Conservation (phyloP, 306 rosid species). For the Begonia fuchsioides region DNA sequence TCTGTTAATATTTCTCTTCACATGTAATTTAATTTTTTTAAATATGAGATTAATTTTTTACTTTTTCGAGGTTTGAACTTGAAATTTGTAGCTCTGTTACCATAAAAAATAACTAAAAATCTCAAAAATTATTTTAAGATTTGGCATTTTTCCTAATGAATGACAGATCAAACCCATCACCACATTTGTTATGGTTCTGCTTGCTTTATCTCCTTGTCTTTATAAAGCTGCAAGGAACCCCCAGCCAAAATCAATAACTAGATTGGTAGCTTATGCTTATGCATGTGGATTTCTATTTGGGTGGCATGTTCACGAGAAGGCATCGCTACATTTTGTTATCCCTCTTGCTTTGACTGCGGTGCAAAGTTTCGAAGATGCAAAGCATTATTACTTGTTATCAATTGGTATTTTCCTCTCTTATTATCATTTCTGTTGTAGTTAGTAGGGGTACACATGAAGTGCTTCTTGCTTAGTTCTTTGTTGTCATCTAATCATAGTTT, state of each 20-base stretch:
- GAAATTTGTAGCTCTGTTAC: too few species aligned
- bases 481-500: too few species aligned
- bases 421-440: conserved; percentile 3
- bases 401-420: conserved; percentile 36
- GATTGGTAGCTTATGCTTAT: conserved; percentile 89
- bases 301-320: conserved; percentile 98
- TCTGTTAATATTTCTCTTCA: too few species aligned
- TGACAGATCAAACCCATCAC: conserved; percentile 62
- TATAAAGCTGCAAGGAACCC: conserved; percentile 74
- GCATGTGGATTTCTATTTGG: conserved; percentile 86
- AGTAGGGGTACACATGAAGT: too few species aligned
- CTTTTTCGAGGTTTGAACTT: too few species aligned
- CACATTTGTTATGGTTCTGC: conserved; percentile 60
- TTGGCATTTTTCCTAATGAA: conserved; percentile 7
- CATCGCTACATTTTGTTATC: conserved; percentile 86
- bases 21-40: too few species aligned
- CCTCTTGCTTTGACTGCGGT: conserved; percentile 61
- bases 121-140: too few species aligned
- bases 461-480: too few species aligned
- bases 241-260: conserved; percentile 47
- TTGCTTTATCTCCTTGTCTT: conserved; percentile 84
- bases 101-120: too few species aligned
- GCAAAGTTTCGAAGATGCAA: conserved; percentile 51
- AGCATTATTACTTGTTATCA: conserved; percentile 66
- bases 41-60: too few species aligned